Evolutionary conservation across 768 basidiomycete genomes (phyloP).

Genomic region (Galerina sulciceps): DNA sequence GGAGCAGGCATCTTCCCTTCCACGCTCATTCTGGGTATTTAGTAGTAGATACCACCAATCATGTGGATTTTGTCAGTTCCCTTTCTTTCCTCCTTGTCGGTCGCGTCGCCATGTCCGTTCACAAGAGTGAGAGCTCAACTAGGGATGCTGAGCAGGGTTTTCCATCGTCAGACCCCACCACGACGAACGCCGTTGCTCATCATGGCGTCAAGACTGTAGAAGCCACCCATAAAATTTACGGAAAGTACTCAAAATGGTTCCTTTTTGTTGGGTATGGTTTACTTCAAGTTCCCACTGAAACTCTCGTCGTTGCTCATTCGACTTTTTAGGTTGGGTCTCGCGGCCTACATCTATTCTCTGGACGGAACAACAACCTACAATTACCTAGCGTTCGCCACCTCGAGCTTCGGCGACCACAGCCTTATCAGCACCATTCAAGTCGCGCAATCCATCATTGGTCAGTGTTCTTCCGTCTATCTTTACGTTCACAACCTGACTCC

Average conservation of each 20-base stretch:
- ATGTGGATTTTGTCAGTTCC: background rate
- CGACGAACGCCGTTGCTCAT: conserved; percentile 31
- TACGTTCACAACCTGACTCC: background rate
- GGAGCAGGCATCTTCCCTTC: background rate
- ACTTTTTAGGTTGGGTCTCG: conserved; percentile 55
- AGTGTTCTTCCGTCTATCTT: conserved; percentile 18
- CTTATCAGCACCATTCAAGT: conserved; percentile 58
- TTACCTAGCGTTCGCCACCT: conserved; percentile 64
- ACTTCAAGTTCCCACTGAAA: conserved; percentile 1
- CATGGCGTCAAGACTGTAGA: conserved; percentile 52
- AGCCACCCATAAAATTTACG: conserved; percentile 54
- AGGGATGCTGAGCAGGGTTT: conserved; percentile 17
- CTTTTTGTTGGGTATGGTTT: conserved; percentile 65
- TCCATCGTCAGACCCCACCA: background rate
- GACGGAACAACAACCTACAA: conserved; percentile 71
- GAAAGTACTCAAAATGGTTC: conserved; percentile 59
- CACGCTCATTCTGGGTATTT: conserved; percentile 1
- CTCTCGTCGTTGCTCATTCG: background rate
- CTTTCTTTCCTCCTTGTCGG: background rate
- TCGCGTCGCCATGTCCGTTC: conserved; percentile 16
- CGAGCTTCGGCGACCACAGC: conserved; percentile 55
- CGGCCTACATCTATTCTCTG: conserved; percentile 78
- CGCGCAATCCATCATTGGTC: conserved; percentile 59
- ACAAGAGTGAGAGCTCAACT: conserved; percentile 17
- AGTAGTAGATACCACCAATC: conserved; percentile 1